Conservation (phyloP, 2,329 filamentous ascomycete genomes). For the Penicillium palitans region DNA sequence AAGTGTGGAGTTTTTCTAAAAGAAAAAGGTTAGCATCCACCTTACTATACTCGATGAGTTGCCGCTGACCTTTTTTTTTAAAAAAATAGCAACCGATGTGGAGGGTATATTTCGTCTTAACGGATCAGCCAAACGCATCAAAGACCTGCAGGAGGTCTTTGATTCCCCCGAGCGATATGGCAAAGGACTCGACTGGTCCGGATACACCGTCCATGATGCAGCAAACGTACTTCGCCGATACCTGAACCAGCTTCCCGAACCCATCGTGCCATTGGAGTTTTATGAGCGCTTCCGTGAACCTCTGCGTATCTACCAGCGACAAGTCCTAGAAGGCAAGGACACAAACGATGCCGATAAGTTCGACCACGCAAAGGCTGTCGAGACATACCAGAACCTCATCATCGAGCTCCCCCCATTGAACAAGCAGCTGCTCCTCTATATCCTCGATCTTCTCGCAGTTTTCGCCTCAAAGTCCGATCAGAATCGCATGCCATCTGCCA, state of each 20-base stretch:
- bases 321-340: conserved; percentile 69
- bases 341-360: conserved; percentile 71
- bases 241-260: conserved; percentile 92
- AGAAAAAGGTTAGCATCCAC: conserved; percentile 76
- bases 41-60: conserved; percentile 5
- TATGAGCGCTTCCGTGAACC: conserved; percentile 91
- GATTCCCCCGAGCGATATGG: conserved; percentile 94
- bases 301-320: conserved; percentile 66
- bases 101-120: conserved; percentile 96
- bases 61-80: conserved; percentile 28
- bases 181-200: conserved; percentile 94
- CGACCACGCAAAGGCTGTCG: conserved; percentile 73
- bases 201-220: conserved; percentile 97
- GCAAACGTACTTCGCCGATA: conserved; percentile 95
- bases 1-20: conserved; percentile 98
- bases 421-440: conserved; percentile 89
- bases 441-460: conserved; percentile 90
- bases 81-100: conserved; percentile 73
- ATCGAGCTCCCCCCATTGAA: conserved; percentile 91
- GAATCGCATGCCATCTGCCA: conserved; percentile 95
- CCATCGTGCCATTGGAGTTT: conserved; percentile 89
- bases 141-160: conserved; percentile 88
- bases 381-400: conserved; percentile 83
- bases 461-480: conserved; percentile 96
- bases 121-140: conserved; percentile 96